These are phyloP conservation scores for Forsythia suspensa DNA, from an alignment of 257 asterid genomes.

Conservation along the genomic window DNA sequence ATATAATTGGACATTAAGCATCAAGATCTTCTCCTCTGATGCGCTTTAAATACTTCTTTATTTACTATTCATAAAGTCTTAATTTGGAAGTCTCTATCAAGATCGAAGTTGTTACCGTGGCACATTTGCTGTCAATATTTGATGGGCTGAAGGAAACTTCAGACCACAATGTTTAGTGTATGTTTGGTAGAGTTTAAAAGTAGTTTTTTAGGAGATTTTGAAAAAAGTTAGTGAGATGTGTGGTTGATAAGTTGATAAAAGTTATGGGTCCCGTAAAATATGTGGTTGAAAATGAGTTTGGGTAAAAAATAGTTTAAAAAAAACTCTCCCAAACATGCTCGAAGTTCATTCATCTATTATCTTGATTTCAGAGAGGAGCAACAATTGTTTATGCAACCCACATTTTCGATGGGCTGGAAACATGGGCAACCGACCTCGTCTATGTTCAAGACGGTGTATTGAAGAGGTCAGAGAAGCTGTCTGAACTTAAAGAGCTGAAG, in stretches of 20 bases:
- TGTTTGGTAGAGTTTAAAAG: too few species aligned
- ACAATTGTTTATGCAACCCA: slow-evolving; percentile 93
- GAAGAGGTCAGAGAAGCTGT: slow-evolving; percentile 69
- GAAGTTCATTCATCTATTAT: not conserved
- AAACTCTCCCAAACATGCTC: too few species aligned
- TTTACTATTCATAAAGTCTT: not conserved
- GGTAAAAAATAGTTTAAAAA: too few species aligned
- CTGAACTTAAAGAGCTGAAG: slow-evolving; percentile 68
- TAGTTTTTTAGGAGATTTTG: too few species aligned
- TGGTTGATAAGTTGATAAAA: too few species aligned
- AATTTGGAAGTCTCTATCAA: not conserved
- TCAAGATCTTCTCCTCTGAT: not conserved
- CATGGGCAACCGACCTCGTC: slow-evolving; percentile 88
- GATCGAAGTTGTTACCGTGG: not conserved
- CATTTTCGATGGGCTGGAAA: slow-evolving; percentile 94
- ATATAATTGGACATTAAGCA: not conserved
- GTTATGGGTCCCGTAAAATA: too few species aligned
- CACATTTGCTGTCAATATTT: not conserved
- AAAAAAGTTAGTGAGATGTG: too few species aligned
- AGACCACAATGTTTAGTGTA: not conserved
- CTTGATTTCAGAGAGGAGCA: slow-evolving; percentile 76
- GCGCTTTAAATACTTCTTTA: not conserved
- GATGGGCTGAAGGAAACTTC: not conserved
- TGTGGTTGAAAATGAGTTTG: too few species aligned
- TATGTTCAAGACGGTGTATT: slow-evolving; percentile 84